A percentile compares a stretch with the other conserved stretches of the same genome.
Conservation (phyloP, 148 eudicot genomes). For the Agrostemma githago region DNA sequence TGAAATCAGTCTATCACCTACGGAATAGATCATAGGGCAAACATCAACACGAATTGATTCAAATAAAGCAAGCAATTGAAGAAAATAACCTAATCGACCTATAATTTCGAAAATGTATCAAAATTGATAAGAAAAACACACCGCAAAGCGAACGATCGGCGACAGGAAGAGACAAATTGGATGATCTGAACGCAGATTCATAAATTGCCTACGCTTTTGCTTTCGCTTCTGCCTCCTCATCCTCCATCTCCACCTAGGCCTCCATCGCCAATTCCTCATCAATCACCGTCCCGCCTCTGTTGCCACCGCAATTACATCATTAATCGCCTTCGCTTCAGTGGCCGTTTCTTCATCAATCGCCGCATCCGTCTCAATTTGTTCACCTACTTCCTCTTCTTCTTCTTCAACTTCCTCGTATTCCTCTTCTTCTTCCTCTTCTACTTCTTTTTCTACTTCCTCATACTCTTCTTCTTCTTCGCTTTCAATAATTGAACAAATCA, state of each 20-base stretch:
- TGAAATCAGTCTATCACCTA: not conserved
- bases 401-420: not conserved
- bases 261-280: not conserved
- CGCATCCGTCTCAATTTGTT: not conserved
- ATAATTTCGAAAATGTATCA: not conserved
- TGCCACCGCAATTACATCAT: not conserved
- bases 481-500: no score
- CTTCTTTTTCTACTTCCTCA: no score
- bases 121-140: constrained; percentile 10
- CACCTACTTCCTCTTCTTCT: constrained; percentile 5
- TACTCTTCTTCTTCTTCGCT: no score
- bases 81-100: not conserved
- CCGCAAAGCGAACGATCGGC: constrained; percentile 1
- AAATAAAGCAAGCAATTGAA: not conserved
- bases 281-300: not conserved
- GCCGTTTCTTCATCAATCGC: not conserved
- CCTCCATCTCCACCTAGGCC: not conserved
- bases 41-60: not conserved
- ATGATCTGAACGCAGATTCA: not conserved
- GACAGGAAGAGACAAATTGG: not conserved
- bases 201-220: not conserved
- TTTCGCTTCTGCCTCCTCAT: not conserved
- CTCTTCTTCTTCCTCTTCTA: no score
- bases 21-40: not conserved
- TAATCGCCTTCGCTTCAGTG: not conserved